These are phyloP conservation scores for Corylus americana DNA, from an alignment of 306 rosid genomes.

Conservation along the genomic window DNA sequence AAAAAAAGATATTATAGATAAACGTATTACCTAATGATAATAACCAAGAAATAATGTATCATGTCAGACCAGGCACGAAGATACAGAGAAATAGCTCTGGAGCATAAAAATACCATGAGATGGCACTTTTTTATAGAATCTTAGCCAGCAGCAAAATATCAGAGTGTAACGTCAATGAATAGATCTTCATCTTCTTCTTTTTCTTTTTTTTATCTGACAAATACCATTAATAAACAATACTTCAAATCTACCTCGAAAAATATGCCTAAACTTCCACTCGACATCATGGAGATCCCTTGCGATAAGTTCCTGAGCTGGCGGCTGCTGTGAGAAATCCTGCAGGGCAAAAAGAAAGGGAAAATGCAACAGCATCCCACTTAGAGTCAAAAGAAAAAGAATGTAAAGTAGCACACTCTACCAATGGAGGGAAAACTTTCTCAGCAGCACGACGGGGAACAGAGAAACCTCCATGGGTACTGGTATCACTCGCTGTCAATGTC, in stretches of 20 bases:
- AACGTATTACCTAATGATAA: not conserved
- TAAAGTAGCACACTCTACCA: conserved; percentile 42
- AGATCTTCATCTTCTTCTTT: not conserved
- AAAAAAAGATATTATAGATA: not conserved
- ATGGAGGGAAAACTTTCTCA: conserved; percentile 87
- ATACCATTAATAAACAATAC: not conserved
- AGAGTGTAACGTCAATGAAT: not conserved
- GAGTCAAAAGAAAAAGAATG: conserved; percentile 17
- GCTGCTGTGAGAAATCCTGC: conserved; percentile 81
- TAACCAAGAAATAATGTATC: not conserved
- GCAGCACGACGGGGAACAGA: conserved; percentile 97
- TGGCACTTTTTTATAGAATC: not conserved
- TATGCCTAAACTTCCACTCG: conserved; percentile 89
- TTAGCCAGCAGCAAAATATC: not conserved
- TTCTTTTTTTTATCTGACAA: not conserved
- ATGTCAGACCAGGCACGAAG: not conserved
- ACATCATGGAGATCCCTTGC: conserved; percentile 89
- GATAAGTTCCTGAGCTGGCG: conserved; percentile 86
- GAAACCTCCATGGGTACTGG: conserved; percentile 91
- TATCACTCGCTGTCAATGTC: conserved; percentile 87
- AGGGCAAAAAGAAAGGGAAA: conserved; percentile 29
- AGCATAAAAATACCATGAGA: not conserved
- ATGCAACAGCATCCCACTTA: conserved; percentile 26
- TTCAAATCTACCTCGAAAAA: conserved; percentile 62
- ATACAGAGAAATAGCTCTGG: not conserved